Conservation (phyloP, 352 stramenopile species). For the Lagenidium sp. region DNA sequence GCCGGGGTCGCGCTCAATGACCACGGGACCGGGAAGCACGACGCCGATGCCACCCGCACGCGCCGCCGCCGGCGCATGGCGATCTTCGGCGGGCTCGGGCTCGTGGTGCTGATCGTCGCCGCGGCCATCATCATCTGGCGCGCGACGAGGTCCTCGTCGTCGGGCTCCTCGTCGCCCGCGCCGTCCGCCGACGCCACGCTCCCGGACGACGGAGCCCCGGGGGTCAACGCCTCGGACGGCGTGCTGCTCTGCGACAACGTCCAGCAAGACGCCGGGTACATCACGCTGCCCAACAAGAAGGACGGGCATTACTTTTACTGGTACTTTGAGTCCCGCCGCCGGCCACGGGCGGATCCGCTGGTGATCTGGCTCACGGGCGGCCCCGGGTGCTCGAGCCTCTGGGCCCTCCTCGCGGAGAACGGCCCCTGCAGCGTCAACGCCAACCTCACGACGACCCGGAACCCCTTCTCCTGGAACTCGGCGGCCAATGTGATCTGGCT, state of each 20-base stretch:
- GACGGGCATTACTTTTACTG: constrained; percentile 68
- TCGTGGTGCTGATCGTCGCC: too few species aligned
- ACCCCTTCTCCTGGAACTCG: constrained; percentile 38
- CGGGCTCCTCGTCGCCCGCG: too few species aligned
- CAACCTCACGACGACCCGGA: constrained; percentile 16
- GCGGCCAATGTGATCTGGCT: constrained; percentile 54
- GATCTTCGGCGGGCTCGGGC: too few species aligned
- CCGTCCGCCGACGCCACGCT: too few species aligned
- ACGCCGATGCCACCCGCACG: too few species aligned
- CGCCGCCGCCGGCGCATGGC: too few species aligned
- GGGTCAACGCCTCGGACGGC: constrained; percentile 33
- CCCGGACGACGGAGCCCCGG: too few species aligned
- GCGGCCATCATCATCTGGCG: too few species aligned
- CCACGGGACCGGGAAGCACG: too few species aligned
- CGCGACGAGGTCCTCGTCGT: too few species aligned
- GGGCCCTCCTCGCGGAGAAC: constrained; percentile 42
- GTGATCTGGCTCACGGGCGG: constrained; percentile 57
- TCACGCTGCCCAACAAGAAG: constrained; percentile 32
- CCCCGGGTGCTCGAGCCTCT: constrained; percentile 24
- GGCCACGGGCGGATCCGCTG: constrained; percentile 28
- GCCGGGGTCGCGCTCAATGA: too few species aligned
- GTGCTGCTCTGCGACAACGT: constrained; percentile 22
- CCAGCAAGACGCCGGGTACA: constrained; percentile 34
- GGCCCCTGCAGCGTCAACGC: constrained; percentile 34
- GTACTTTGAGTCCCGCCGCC: constrained; percentile 36